Percentiles rank a stretch among this genome's conserved stretches.
These are phyloP conservation scores for Syncephalis fuscata DNA, from an alignment of 371 early-diverging fungal genomes.

Conservation along the genomic window DNA sequence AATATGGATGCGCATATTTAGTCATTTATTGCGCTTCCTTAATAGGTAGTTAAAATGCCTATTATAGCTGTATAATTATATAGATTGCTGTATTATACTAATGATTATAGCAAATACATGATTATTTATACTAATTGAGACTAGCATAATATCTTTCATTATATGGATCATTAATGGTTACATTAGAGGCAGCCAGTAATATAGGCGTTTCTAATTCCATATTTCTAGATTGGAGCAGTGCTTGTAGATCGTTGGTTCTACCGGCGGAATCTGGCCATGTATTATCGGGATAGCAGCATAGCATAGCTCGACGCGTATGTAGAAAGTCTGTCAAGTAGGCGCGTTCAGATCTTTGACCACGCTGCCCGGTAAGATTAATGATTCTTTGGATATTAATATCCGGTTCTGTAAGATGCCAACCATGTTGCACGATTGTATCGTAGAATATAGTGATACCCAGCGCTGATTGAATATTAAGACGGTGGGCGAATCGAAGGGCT, in stretches of 20 bases:
- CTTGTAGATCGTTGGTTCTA: neutral
- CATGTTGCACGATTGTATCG: slow-evolving; percentile 31
- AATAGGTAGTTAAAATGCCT: too few relatives aligned
- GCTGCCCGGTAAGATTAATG: slow-evolving; percentile 19
- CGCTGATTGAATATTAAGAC: slow-evolving; percentile 16
- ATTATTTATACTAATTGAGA: too few relatives aligned
- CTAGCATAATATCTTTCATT: too few relatives aligned
- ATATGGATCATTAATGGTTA: too few relatives aligned
- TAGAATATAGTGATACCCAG: slow-evolving; percentile 29
- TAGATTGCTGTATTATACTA: too few relatives aligned
- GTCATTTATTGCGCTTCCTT: too few relatives aligned
- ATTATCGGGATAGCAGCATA: slow-evolving; percentile 23
- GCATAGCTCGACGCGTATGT: slow-evolving; percentile 18
- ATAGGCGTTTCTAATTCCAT: too few relatives aligned
- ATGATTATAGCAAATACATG: too few relatives aligned
- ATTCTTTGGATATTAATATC: slow-evolving; percentile 21
- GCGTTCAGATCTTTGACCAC: slow-evolving; percentile 13
- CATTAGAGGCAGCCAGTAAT: too few relatives aligned
- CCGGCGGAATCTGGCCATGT: slow-evolving; percentile 14
- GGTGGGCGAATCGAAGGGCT: slow-evolving; percentile 21
- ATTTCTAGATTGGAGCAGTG: too few relatives aligned
- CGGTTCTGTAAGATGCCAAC: slow-evolving; percentile 19
- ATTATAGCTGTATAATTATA: too few relatives aligned
- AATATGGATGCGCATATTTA: too few relatives aligned
- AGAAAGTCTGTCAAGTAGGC: slow-evolving; percentile 20